A percentile compares a stretch with the other conserved stretches of the same genome.
Evolutionary conservation across 202 grass and related monocot genomes (phyloP).

Genomic region (Panicum virgatum): DNA sequence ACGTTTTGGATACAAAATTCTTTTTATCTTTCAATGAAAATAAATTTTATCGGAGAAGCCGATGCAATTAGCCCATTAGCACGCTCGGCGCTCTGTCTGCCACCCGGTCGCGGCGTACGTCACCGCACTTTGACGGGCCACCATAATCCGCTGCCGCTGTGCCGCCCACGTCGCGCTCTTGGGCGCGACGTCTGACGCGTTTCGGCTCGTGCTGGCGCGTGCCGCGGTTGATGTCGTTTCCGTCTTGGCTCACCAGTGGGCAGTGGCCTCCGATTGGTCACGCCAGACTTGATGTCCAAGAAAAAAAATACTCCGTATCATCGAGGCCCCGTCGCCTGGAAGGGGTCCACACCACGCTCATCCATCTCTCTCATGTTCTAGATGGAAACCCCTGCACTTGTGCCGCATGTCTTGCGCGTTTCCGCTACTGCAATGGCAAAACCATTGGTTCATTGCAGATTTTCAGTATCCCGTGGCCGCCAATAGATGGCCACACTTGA

Average conservation of each 20-base stretch:
- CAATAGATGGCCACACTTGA: background rate
- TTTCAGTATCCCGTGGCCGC: background rate
- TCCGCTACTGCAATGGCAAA: background rate
- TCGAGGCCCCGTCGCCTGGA: background rate
- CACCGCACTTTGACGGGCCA: conserved; percentile 12
- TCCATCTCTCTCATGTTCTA: conserved; percentile 8
- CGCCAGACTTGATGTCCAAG: conserved; percentile 12
- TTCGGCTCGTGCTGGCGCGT: background rate
- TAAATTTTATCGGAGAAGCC: background rate
- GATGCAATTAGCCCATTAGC: background rate
- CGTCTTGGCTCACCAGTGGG: background rate
- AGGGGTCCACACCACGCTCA: background rate
- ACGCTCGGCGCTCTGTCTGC: background rate
- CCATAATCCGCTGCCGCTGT: conserved; percentile 13
- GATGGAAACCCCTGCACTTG: background rate
- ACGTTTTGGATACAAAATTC: no score
- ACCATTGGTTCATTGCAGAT: background rate
- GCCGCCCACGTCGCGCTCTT: conserved; percentile 9
- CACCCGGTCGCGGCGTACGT: background rate
- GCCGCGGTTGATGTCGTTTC: background rate
- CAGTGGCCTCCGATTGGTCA: conserved; percentile 22
- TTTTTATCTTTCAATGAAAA: no score
- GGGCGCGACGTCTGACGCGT: background rate
- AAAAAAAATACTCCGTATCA: background rate
- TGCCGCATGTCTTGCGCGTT: background rate